Conservation (phyloP, 192 early-diverging fungal genomes). For the Gonapodya sp. region DNA sequence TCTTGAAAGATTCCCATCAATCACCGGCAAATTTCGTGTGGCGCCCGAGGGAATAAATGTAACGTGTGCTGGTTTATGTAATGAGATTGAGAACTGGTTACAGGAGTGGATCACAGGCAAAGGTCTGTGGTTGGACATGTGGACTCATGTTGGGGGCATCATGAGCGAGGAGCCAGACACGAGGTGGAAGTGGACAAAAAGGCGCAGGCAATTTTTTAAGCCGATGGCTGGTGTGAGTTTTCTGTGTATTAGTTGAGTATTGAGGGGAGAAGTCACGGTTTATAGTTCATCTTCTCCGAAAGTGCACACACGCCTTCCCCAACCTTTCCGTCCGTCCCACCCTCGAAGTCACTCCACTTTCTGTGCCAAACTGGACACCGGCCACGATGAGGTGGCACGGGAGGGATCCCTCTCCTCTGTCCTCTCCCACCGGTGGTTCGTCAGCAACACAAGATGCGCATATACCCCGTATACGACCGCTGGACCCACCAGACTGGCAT, state of each 20-base stretch:
- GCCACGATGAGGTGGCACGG: background rate
- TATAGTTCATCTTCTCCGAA: background rate
- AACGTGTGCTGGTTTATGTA: conserved; percentile 42
- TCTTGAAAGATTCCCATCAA: background rate
- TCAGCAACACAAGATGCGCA: no score
- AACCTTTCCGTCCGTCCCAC: background rate
- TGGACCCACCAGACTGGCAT: conserved; percentile 40
- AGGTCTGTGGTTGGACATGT: background rate
- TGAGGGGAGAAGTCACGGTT: no score
- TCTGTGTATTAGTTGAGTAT: background rate
- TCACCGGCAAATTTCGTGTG: conserved; percentile 17
- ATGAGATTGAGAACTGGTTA: conserved; percentile 25
- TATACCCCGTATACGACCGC: background rate
- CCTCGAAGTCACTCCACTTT: background rate
- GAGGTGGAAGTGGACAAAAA: background rate
- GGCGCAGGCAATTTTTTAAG: background rate
- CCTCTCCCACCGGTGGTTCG: background rate
- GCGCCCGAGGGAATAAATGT: conserved; percentile 56
- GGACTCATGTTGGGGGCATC: background rate
- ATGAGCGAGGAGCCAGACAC: background rate
- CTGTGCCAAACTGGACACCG: background rate
- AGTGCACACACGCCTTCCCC: background rate
- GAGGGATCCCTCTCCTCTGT: no score
- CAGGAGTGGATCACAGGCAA: background rate
- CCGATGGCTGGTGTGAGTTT: background rate